Conservation (phyloP, 2,329 filamentous ascomycete species). For the Scedosporium apiospermum region DNA sequence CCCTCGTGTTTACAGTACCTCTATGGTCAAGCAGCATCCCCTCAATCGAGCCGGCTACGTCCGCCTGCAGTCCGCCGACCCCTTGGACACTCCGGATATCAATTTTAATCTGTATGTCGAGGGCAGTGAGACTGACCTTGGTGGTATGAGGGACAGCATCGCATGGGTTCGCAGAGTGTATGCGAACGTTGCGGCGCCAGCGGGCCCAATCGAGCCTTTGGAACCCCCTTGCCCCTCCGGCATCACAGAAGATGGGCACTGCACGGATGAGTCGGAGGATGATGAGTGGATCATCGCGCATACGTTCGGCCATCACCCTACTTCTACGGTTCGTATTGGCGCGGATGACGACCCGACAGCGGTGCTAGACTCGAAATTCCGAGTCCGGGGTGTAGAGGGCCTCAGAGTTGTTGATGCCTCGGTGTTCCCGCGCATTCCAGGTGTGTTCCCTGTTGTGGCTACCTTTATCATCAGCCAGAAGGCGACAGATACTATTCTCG, state of each 20-base stretch:
- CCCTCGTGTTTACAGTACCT: neutral
- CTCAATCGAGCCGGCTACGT: constrained; percentile 51
- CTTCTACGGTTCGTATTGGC: constrained; percentile 46
- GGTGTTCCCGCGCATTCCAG: constrained; percentile 39
- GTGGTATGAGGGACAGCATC: constrained; percentile 23
- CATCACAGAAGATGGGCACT: constrained; percentile 11
- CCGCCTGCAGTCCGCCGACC: constrained; percentile 47
- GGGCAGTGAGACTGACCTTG: constrained; percentile 34
- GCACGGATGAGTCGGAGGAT: constrained; percentile 24
- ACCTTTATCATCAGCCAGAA: constrained; percentile 50
- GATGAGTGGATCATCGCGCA: constrained; percentile 27
- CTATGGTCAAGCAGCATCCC: constrained; percentile 7
- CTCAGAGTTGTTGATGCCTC: constrained; percentile 50
- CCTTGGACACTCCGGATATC: constrained; percentile 53
- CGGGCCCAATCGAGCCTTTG: constrained; percentile 7
- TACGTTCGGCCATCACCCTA: constrained; percentile 49
- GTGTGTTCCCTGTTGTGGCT: constrained; percentile 38
- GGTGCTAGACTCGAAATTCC: constrained; percentile 44
- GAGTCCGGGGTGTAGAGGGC: constrained; percentile 41
- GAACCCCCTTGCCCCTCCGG: constrained; percentile 12
- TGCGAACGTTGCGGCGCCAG: constrained; percentile 7
- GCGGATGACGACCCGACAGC: constrained; percentile 40
- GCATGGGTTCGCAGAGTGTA: constrained; percentile 18
- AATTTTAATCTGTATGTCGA: constrained; percentile 46
- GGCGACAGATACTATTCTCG: constrained; percentile 24